Percentiles rank a stretch among this genome's conserved stretches.
Conservation (phyloP, 83 land plant genomes). For the Picea abies region DNA sequence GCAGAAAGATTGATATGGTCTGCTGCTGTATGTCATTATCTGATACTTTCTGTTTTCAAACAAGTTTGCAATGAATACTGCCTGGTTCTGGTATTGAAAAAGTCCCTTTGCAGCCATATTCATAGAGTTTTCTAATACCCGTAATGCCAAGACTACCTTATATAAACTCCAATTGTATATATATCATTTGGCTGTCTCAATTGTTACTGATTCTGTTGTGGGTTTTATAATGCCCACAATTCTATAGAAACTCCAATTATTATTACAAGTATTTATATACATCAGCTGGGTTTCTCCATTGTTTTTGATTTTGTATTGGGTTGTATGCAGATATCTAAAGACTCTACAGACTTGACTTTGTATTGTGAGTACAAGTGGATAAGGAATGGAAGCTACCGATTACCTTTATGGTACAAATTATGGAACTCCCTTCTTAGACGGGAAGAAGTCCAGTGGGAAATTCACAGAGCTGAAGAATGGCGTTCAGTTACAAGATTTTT, state of each 20-base stretch:
- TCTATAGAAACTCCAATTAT: too few species aligned
- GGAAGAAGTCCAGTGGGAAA: conserved; percentile 16
- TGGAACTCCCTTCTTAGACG: conserved; percentile 8
- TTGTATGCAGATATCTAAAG: conserved; percentile 3
- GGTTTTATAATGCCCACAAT: neutral
- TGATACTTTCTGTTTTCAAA: neutral
- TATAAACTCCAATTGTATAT: neutral
- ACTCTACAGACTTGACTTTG: neutral
- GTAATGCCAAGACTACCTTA: neutral
- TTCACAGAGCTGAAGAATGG: conserved; percentile 14
- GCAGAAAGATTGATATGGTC: neutral
- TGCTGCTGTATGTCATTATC: neutral
- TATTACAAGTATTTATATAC: too few species aligned
- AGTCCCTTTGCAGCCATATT: too few species aligned
- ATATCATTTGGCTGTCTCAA: neutral
- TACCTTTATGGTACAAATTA: conserved; percentile 8
- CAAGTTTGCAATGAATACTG: neutral
- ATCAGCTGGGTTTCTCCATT: neutral
- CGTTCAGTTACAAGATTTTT: conserved; percentile 13
- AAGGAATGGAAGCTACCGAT: conserved; percentile 7
- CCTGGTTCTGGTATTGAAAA: neutral
- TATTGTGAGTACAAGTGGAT: neutral
- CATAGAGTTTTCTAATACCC: neutral
- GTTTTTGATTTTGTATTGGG: conserved; percentile 6
- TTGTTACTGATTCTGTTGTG: conserved; percentile 5